These are phyloP conservation scores for Suillus sp. DNA, from an alignment of 768 basidiomycete species.

Conservation along the genomic window DNA sequence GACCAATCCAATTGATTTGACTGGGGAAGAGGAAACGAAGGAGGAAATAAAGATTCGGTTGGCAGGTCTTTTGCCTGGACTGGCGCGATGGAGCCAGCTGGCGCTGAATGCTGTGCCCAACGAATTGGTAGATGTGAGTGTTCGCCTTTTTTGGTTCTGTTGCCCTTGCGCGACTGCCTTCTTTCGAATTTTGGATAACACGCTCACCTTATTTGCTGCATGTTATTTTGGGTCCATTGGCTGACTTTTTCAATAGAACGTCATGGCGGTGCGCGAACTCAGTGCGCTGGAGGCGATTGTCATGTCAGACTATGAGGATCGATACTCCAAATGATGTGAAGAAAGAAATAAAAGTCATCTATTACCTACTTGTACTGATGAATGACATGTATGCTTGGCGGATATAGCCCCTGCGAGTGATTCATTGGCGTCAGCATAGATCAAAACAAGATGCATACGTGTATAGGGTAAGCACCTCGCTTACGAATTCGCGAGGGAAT, in stretches of 20 bases:
- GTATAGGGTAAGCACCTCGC: background rate
- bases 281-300: constrained; percentile 71
- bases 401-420: background rate
- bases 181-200: constrained; percentile 4
- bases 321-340: constrained; percentile 13
- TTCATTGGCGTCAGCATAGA: background rate
- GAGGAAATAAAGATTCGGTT: constrained; percentile 61
- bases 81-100: constrained; percentile 76
- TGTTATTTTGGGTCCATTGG: background rate
- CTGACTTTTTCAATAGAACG: constrained; percentile 42
- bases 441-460: background rate
- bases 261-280: constrained; percentile 65
- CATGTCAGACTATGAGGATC: constrained; percentile 68
- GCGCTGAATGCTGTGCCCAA: constrained; percentile 73
- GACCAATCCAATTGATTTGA: constrained; percentile 24
- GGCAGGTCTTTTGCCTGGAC: constrained; percentile 77
- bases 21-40: constrained; percentile 8
- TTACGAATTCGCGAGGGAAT: background rate
- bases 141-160: background rate
- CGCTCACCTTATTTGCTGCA: background rate
- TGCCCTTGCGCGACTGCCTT: background rate
- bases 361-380: background rate
- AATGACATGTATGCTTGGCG: background rate
- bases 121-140: constrained; percentile 80
- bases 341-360: background rate